Evolutionary conservation across 2,329 filamentous ascomycete species (phyloP).

Genomic region (Penicillium sp.): DNA sequence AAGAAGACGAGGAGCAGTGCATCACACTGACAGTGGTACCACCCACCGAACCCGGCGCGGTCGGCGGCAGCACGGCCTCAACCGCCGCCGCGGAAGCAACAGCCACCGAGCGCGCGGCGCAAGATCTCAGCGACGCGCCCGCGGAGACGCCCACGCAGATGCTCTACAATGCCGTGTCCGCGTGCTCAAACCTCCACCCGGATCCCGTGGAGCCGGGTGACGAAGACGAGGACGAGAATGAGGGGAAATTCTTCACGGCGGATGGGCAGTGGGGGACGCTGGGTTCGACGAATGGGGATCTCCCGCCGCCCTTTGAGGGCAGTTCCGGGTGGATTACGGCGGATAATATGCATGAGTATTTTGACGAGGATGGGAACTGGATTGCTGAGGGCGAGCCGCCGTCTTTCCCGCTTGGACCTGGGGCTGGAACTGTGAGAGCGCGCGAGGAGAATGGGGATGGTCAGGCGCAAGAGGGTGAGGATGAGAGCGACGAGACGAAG

Average conservation of each 20-base stretch:
- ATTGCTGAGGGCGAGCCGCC: conserved; percentile 53
- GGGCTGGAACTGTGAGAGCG: conserved; percentile 63
- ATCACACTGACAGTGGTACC: conserved; percentile 47
- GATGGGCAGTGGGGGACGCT: conserved; percentile 30
- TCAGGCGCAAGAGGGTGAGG: conserved; percentile 37
- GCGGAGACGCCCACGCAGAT: conserved; percentile 40
- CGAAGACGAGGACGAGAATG: conserved; percentile 35
- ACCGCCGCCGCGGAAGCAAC: conserved; percentile 14
- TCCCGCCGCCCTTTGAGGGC: conserved; percentile 49
- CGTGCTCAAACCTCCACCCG: conserved; percentile 50
- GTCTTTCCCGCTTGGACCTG: conserved; percentile 48
- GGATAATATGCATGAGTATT: conserved; percentile 82
- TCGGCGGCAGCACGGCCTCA: no score
- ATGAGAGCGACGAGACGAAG: conserved; percentile 47
- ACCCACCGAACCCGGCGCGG: conserved; percentile 20
- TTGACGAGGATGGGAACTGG: conserved; percentile 79
- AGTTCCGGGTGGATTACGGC: conserved; percentile 67
- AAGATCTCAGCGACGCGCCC: conserved; percentile 30
- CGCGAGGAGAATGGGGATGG: conserved; percentile 53
- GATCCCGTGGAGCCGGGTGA: conserved; percentile 41
- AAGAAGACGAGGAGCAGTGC: conserved; percentile 43
- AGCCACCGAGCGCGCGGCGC: conserved; percentile 22
- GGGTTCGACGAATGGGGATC: conserved; percentile 28
- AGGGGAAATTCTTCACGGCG: conserved; percentile 15
- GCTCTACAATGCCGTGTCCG: conserved; percentile 47